phyloP scores from a whole-genome alignment of 495 filamentous ascomycete species.

The Penicilliopsis zonata region DNA sequence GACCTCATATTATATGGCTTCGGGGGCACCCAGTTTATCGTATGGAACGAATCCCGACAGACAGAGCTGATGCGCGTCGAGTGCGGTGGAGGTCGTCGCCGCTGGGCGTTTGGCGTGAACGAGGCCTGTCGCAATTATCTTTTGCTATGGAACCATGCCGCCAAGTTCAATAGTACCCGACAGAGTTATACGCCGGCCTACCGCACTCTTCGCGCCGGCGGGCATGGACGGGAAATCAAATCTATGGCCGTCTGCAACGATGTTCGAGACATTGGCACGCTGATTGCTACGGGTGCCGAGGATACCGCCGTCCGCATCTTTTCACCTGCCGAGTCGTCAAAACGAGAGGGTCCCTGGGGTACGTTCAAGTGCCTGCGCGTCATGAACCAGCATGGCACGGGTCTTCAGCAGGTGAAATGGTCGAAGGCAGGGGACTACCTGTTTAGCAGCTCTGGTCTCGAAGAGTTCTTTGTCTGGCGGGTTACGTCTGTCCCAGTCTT shows the following conservation, averaged over 20 bases:
- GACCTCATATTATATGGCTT: constrained; percentile 72
- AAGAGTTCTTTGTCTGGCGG: constrained; percentile 83
- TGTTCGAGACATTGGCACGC: constrained; percentile 6
- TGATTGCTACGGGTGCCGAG: constrained; percentile 75
- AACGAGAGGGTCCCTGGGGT: constrained; percentile 12
- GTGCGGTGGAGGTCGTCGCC: constrained; percentile 74
- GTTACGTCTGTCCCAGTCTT: constrained; percentile 40
- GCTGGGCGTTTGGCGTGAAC: constrained; percentile 42
- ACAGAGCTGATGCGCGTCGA: constrained; percentile 55
- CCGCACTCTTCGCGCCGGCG: constrained; percentile 47
- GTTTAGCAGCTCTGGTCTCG: constrained; percentile 73
- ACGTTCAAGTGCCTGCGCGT: constrained; percentile 45
- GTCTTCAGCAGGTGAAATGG: constrained; percentile 75
- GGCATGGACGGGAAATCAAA: constrained; percentile 86
- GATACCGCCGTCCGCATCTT: constrained; percentile 71
- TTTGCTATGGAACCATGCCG: constrained; percentile 43
- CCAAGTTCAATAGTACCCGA: constrained; percentile 27
- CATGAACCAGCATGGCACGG: constrained; percentile 63
- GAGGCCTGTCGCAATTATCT: constrained; percentile 14
- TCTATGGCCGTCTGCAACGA: constrained; percentile 42
- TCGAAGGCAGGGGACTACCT: constrained; percentile 50
- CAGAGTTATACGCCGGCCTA: constrained; percentile 37
- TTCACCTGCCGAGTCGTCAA: constrained; percentile 7
- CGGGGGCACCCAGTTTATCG: constrained; percentile 59
- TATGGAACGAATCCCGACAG: constrained; percentile 60